Percentiles rank a stretch among this genome's conserved stretches.
phyloP scores from a whole-genome alignment of 2,329 filamentous ascomycete species.

The Colletotrichum sp. region DNA sequence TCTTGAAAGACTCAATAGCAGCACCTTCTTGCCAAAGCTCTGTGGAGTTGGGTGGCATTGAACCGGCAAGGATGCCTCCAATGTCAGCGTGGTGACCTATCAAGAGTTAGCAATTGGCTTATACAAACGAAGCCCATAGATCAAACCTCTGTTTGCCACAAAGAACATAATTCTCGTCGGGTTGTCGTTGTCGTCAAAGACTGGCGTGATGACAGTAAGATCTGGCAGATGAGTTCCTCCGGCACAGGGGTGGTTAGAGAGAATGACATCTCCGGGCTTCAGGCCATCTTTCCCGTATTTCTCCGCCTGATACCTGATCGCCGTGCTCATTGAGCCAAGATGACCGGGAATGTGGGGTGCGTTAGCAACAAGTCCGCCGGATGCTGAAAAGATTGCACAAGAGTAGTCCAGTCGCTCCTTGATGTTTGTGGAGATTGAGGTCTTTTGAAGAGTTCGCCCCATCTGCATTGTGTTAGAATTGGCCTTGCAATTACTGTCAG shows the following conservation, averaged over 20 bases:
- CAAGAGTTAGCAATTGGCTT: slow-evolving; percentile 24
- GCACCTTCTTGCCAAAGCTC: slow-evolving; percentile 70
- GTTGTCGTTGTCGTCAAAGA: slow-evolving; percentile 33
- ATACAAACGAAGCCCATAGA: slow-evolving; percentile 23
- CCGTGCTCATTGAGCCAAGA: slow-evolving; percentile 79
- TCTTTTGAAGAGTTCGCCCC: slow-evolving; percentile 78
- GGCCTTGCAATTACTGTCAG: not conserved
- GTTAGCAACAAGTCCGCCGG: slow-evolving; percentile 75
- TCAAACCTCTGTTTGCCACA: not conserved
- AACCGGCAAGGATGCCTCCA: slow-evolving; percentile 80
- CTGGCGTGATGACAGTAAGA: slow-evolving; percentile 45
- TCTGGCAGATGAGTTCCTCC: slow-evolving; percentile 43
- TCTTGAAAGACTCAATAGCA: slow-evolving; percentile 68
- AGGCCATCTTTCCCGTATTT: slow-evolving; percentile 73
- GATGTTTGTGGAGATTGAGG: slow-evolving; percentile 76
- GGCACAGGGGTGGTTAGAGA: slow-evolving; percentile 54
- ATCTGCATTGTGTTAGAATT: slow-evolving; percentile 51
- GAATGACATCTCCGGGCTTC: slow-evolving; percentile 75
- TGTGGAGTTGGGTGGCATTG: slow-evolving; percentile 79
- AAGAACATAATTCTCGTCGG: not conserved
- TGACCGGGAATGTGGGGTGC: slow-evolving; percentile 79
- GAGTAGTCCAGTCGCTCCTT: slow-evolving; percentile 82
- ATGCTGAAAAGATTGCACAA: slow-evolving; percentile 76
- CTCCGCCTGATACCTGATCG: slow-evolving; percentile 67
- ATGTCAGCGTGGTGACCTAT: slow-evolving; percentile 48